phyloP scores from a whole-genome alignment of 2,329 filamentous ascomycete genomes.

The Atkinsonella texensis region DNA sequence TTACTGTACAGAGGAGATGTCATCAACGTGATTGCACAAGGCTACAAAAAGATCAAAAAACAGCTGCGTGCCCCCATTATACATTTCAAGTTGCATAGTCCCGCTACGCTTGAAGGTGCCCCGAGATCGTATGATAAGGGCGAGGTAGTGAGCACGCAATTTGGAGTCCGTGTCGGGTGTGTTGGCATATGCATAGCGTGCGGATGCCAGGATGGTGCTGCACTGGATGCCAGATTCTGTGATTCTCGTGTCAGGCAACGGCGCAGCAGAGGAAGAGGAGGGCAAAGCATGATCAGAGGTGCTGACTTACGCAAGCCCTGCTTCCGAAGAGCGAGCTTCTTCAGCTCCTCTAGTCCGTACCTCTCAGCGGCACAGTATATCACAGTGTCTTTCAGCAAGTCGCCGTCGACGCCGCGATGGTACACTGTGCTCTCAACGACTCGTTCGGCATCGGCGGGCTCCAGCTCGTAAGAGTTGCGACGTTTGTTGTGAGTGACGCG shows the following conservation, averaged over 20 bases:
- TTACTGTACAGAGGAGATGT: slow-evolving; percentile 46
- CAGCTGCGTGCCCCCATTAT: slow-evolving; percentile 64
- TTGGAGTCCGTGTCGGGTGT: slow-evolving; percentile 88
- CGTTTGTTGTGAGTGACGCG: slow-evolving; percentile 73
- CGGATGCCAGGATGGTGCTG: slow-evolving; percentile 73
- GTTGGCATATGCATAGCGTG: slow-evolving; percentile 80
- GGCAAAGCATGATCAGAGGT: neutral
- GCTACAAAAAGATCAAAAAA: slow-evolving; percentile 94
- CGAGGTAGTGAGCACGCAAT: slow-evolving; percentile 79
- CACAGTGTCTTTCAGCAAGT: slow-evolving; percentile 76
- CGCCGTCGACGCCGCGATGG: slow-evolving; percentile 49
- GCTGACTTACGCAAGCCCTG: slow-evolving; percentile 61
- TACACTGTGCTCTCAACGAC: slow-evolving; percentile 55
- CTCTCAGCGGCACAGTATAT: slow-evolving; percentile 83
- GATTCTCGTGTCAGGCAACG: slow-evolving; percentile 3
- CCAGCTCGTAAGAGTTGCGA: slow-evolving; percentile 70
- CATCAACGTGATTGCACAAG: slow-evolving; percentile 80
- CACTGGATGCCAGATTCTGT: slow-evolving; percentile 67
- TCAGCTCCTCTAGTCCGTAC: slow-evolving; percentile 73
- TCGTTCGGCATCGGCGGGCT: slow-evolving; percentile 40
- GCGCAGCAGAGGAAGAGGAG: neutral
- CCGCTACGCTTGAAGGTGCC: slow-evolving; percentile 86
- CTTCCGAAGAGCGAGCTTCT: slow-evolving; percentile 74
- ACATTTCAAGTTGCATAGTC: slow-evolving; percentile 95
- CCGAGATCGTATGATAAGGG: slow-evolving; percentile 79